Base-by-base conservation (phyloP, 2,329 filamentous ascomycete species). In the Aspergillus ibericus region DNA sequence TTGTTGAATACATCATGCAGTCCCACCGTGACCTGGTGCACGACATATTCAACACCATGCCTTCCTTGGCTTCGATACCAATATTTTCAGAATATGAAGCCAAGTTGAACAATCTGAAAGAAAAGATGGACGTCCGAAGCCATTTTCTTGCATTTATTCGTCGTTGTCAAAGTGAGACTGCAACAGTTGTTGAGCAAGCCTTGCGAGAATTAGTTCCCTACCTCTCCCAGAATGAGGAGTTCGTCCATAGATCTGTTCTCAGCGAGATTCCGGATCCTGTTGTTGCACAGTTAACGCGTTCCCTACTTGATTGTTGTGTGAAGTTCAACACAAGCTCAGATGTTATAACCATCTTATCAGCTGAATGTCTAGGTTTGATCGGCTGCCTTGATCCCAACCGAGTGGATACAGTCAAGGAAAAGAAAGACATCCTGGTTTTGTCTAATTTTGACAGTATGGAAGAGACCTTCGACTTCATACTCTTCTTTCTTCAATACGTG, bases 351-450 rank as follows among this genome's bases (percentile, higher is more conserved):
- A 81, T 85, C 16, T 80, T 96, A 2, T 92, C 91, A 61, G 89
- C 92, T 13, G 86, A 90, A 68, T 95, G 91, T 63, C 82, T 99
- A 38, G 96, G 96, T 0, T 82, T 96, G 18, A 87, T 99, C 54
- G 95, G 96, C 6, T 96, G 93, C 64, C 79, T 99, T 20, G 96
- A 99, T 73, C 89, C 93, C 1, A 96, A 96, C 68, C 87, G 91
- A 59, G 85, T 97, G 1, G 95, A 99, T 68, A 86, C 86, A 0
- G 83, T 89, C 10, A 85, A 90, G 58, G 88, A 91, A 66, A 89
- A 92, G 66, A 87, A 85, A 63, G 89, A 92, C n/a, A 90, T 97
- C 54, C 85, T 98, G 22, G 87, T 98, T 51, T 77, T 93, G 36
- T 89, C 90, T 52, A 98, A 99, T 71, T 98, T 99, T 68, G 85